Evolutionary conservation across 2,329 filamentous ascomycete species (phyloP), one percentile per base, ranked within the genome.

Genomic region (Plectosphaerella sp.): DNA sequence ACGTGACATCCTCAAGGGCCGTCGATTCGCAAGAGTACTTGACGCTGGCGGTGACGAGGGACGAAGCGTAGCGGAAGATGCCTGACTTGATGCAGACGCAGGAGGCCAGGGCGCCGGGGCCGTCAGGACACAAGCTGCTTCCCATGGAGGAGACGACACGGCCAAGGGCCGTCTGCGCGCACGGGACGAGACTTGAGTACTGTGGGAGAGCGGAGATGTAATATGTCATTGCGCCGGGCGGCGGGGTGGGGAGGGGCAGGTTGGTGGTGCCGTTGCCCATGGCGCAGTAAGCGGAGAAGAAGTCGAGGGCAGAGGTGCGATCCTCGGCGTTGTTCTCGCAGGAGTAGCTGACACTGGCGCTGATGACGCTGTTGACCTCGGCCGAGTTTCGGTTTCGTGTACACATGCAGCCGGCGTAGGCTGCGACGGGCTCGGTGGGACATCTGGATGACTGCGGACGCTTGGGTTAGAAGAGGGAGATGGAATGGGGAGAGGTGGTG

Each of bases 191-290:
- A 0, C 71, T 67, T 42, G 66, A 70, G 54, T 67, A 82, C 52
- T 75, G 64, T 1, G 74, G 66, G 25, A 82, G 61, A 12, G 73
- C 79, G 1, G 77, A 79, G 52, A 82, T 75, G 53, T 79, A 77
- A 58, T 81, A 83, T 1, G 76, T 71, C 72, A 83, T 78, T 54
- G 80, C 71, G 43, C 79, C 79, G 0, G 78, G 76, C 7, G 78
- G 78, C 25, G 67, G 61, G 1, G 71, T 63, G 1, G 75, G 71
- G 4, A 62, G 57, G 2, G 77, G 75, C 55, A 83, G 80, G 0
- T 66, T 68, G 0, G 75, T 75, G 0, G 74, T 79, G 50, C 77
- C 79, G 12, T 71, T 57, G 45, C 72, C 73, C 60, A 82, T 69
- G 20, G 67, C 70, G 58, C 79, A 83, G 59, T 80, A 82, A 3